Base-by-base conservation (phyloP, 768 basidiomycete genomes). In the Hirschioporus abietinus region DNA sequence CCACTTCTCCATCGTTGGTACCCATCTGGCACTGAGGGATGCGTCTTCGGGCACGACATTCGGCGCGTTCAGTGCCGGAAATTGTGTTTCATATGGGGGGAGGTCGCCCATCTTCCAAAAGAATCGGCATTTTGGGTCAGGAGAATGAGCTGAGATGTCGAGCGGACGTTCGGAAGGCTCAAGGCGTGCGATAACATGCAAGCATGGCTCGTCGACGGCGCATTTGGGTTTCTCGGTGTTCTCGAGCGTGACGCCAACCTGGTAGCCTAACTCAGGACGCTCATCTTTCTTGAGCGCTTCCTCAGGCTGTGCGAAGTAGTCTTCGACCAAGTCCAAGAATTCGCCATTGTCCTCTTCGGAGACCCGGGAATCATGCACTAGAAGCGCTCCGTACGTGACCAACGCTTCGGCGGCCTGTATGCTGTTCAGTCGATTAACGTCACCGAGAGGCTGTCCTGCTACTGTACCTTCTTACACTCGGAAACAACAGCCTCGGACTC, bases 101-200 rank as follows among this genome's bases (percentile, higher is more conserved):
- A 77, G 78, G 66, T 86, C 83, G 68, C 82, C 81, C 92, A 94
- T 93, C 72, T 83, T 90, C 88, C 91, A 94, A 78, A 95, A 95
- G 80, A 94, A 97, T 68, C 96, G 84, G 75, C 93, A 96, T 76
- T 99, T 99, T 0, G 96, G 96, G 76, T 99, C 96, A 1, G 94
- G 92, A 7, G 85, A 82, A 69, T 93, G 90, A 7, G 82, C 89
- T 27, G 82, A 81, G 66, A 92, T 88, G 75, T 99, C 96, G 63
- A 99, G 76, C 7, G 96, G 96, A 34, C 96, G 78, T 72, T 99
- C 93, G 0, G 83, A 76, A 1, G 88, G 88, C 52, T 91, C 91
- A 25, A 99, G 81, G 1, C 80, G 79, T 63, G 85, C 84, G 70
- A 98, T 98, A 67, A 98, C 82, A 57, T 81, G 80, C 58, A 93